These are phyloP conservation scores for Euphorbia neoarborescens DNA, from an alignment of 441 rosid genomes.

Conservation along the genomic window DNA sequence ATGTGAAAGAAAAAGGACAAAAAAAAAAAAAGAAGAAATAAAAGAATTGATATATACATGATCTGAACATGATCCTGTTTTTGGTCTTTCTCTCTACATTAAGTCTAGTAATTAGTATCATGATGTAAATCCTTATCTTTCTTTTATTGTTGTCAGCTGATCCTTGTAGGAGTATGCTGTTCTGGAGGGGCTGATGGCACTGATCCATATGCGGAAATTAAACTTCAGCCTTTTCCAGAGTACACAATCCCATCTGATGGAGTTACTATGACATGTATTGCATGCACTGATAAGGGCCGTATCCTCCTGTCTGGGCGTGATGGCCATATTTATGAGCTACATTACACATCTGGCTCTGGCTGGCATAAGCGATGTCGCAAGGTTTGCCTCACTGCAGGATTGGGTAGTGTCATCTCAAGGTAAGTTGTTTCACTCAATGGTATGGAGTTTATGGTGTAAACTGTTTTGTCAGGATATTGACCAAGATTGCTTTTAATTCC, in stretches of 20 bases:
- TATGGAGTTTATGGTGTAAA: neutral
- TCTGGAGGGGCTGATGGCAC: slow-evolving; percentile 67
- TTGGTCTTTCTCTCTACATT: slow-evolving; percentile 4
- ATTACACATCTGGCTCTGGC: slow-evolving; percentile 74
- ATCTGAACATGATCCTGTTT: neutral
- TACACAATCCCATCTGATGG: slow-evolving; percentile 89
- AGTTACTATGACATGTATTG: slow-evolving; percentile 81
- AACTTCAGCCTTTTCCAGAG: slow-evolving; percentile 82
- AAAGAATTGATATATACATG: neutral
- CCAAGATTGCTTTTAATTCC: slow-evolving; percentile 1
- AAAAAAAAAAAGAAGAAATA: neutral
- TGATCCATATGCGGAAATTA: slow-evolving; percentile 89
- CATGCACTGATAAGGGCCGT: slow-evolving; percentile 75
- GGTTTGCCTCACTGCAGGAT: slow-evolving; percentile 87
- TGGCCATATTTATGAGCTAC: slow-evolving; percentile 81
- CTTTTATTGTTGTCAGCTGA: slow-evolving; percentile 51
- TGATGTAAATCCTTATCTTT: slow-evolving; percentile 21
- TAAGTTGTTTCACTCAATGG: slow-evolving; percentile 22
- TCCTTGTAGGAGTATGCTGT: slow-evolving; percentile 92
- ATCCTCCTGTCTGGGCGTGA: slow-evolving; percentile 92
- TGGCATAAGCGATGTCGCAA: slow-evolving; percentile 88
- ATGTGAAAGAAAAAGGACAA: neutral
- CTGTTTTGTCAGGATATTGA: neutral
- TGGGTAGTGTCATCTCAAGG: slow-evolving; percentile 92
- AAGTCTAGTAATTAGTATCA: slow-evolving; percentile 6